Base-by-base conservation (phyloP, 768 basidiomycete genomes). In the Amanita jacksonii region DNA sequence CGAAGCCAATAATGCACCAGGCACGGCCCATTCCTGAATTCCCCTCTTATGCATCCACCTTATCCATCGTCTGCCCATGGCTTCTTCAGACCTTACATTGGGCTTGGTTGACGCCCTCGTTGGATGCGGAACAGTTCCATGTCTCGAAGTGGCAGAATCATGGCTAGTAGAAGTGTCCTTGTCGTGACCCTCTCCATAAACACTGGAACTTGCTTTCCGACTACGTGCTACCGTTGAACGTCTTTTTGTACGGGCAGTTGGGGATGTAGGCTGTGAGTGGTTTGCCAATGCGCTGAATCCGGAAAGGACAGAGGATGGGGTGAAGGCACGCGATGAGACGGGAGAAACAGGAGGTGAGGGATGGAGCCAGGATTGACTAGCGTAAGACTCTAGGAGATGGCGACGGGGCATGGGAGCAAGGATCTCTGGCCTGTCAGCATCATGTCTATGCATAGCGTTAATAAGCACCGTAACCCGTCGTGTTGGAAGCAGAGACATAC, bases 1-100 rank as follows among this genome's bases (percentile, higher is more conserved):
- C 1, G 79, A 67, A 2, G 67, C 65, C 0, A 71, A 62, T n/a
- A 88, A 58, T 7, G 71, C 64, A 34, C 62, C 59, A 3, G 81
- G 79, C 1, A 83, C 57, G 5, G 84, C 70, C 74, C 74, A 82
- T 1, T 58, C 54, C 52, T 70, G 78, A 57, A 85, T 57, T 13
- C 70, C 73, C 25, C 73, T 67, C 50, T 72, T 79, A 49, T 86
- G 82, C 82, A 89, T 85, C 85, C 83, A 90, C 33, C 79, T 69
- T 30, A 85, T 66, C 79, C 80, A 85, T 33, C 79, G 57, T 49
- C 72, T 67, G 8, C 70, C 82, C 60, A 77, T 69, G 5, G 65
- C 59, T 20, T 52, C 51, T 27, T 63, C 62, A 18, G 18, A 19
- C 1, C 16, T 53, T 13, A 24, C 19, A 18, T 34, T 39, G n/a